Evolutionary conservation across 768 basidiomycete species (phyloP), one percentile per base, ranked within the genome.

Genomic region (Mycena alexandri): DNA sequence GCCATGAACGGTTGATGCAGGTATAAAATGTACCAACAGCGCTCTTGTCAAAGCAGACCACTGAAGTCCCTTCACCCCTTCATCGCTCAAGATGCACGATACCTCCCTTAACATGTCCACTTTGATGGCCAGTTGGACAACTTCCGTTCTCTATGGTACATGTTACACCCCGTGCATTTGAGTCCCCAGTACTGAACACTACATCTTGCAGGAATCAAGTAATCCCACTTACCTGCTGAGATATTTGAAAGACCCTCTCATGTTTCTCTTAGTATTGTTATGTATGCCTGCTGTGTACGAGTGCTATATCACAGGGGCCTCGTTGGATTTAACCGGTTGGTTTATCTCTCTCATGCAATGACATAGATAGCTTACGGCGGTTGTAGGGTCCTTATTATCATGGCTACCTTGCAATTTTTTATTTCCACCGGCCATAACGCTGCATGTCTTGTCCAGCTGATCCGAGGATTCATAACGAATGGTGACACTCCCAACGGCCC

Each of bases 1-100:
- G n/a, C n/a, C n/a, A n/a, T n/a, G n/a, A n/a, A n/a, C n/a, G n/a
- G n/a, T n/a, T n/a, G n/a, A n/a, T n/a, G n/a, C n/a, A n/a, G n/a
- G n/a, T n/a, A n/a, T n/a, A n/a, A n/a, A n/a, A n/a, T n/a, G n/a
- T n/a, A n/a, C n/a, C n/a, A n/a, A n/a, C n/a, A n/a, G n/a, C n/a
- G n/a, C n/a, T n/a, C n/a, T n/a, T n/a, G n/a, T n/a, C n/a, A n/a
- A n/a, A n/a, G n/a, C n/a, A n/a, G n/a, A n/a, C n/a, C n/a, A n/a
- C n/a, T n/a, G n/a, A n/a, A n/a, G n/a, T n/a, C n/a, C n/a, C n/a
- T n/a, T n/a, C n/a, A n/a, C n/a, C n/a, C n/a, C n/a, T n/a, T n/a
- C n/a, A n/a, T n/a, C n/a, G n/a, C 34, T 36, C 12, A 50, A 24
- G 25, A 50, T 50, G 48, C 48, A 16, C 48, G 48, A 50, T 50